Evolutionary conservation across 345 rosid genomes (phyloP).

Genomic region (Eucalyptus marginata): DNA sequence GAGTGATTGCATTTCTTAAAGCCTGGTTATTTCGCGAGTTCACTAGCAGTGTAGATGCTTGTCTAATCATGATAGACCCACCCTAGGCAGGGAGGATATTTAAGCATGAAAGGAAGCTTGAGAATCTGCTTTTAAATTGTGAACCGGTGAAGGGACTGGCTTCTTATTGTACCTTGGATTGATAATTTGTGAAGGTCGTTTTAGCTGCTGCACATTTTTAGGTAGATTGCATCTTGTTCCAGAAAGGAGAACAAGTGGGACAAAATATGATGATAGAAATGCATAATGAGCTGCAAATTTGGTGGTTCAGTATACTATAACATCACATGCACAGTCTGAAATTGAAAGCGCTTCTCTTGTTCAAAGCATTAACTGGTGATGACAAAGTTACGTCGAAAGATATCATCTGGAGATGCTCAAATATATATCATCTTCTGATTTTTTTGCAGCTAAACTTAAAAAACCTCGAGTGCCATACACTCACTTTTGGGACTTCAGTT

Average conservation of each 20-base stretch:
- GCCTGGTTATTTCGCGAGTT: not conserved
- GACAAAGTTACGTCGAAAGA: not conserved
- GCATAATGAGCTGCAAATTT: not conserved
- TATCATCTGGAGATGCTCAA: not conserved
- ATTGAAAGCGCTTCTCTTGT: not conserved
- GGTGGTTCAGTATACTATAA: too few relatives aligned
- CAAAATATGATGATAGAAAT: not conserved
- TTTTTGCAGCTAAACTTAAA: constrained; percentile 57
- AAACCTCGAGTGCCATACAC: constrained; percentile 74
- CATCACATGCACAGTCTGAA: not conserved
- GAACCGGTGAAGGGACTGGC: not conserved
- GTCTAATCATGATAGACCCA: not conserved
- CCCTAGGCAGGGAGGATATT: not conserved
- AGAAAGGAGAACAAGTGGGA: not conserved
- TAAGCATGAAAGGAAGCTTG: not conserved
- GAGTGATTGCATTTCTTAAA: not conserved
- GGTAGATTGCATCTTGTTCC: not conserved
- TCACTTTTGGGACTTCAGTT: constrained; percentile 50
- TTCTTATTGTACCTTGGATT: not conserved
- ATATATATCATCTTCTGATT: not conserved
- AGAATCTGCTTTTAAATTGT: not conserved
- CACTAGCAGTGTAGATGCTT: not conserved
- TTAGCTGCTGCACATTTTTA: not conserved
- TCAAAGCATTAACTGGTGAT: not conserved
- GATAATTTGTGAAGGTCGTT: not conserved